These are phyloP conservation scores for Grammothele lineata DNA, from an alignment of 768 basidiomycete genomes.

Conservation along the genomic window DNA sequence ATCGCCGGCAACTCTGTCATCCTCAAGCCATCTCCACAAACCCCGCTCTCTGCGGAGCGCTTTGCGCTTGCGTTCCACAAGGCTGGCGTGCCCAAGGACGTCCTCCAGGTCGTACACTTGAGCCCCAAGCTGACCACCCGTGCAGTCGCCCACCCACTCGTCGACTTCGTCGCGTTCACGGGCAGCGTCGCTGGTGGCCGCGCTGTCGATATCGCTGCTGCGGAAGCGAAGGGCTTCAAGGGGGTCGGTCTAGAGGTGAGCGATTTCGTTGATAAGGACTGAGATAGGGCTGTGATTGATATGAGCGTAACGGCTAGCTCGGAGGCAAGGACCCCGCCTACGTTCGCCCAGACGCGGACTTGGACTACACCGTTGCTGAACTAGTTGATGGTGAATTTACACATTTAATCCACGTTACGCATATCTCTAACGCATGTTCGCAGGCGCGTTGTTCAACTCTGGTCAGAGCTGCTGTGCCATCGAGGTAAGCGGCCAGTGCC, in stretches of 20 bases:
- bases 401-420: background rate
- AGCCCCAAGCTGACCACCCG: constrained; percentile 55
- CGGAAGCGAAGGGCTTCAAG: constrained; percentile 66
- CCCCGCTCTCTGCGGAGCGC: constrained; percentile 83
- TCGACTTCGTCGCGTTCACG: constrained; percentile 89
- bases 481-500: constrained; percentile 49
- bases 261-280: too few relatives aligned
- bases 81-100: constrained; percentile 74
- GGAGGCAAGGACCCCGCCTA: constrained; percentile 99
- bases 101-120: constrained; percentile 75
- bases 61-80: constrained; percentile 62
- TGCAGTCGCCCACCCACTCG: constrained; percentile 57
- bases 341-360: constrained; percentile 80
- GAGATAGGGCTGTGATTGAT: background rate
- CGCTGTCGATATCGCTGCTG: constrained; percentile 69
- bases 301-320: constrained; percentile 64
- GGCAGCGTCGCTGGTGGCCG: constrained; percentile 80
- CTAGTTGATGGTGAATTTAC: constrained; percentile 78
- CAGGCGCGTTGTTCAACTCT: constrained; percentile 90
- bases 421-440: too few relatives aligned
- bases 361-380: constrained; percentile 78
- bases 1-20: constrained; percentile 88
- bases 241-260: constrained; percentile 80
- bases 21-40: constrained; percentile 96
- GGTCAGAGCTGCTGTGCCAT: constrained; percentile 96